Conservation (phyloP, 2,329 filamentous ascomycete genomes). For the Pseudogymnoascus sp. region DNA sequence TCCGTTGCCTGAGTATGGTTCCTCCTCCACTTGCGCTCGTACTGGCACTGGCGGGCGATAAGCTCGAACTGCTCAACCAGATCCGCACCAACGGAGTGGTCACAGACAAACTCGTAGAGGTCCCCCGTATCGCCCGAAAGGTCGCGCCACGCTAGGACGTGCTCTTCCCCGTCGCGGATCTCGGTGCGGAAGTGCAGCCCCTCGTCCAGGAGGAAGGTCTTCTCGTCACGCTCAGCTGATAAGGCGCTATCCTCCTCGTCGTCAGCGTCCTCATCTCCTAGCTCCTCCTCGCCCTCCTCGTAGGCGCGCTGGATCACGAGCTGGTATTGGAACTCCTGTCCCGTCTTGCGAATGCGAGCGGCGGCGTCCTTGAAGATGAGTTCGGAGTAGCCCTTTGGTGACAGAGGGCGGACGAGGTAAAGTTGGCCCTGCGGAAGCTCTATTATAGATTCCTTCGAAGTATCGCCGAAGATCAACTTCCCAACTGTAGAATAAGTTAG, state of each 20-base stretch:
- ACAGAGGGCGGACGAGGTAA: constrained; percentile 90
- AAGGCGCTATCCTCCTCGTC: constrained; percentile 76
- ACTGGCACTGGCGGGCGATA: constrained; percentile 87
- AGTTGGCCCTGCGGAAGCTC: constrained; percentile 94
- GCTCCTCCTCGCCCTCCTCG: constrained; percentile 93
- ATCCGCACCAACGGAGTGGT: constrained; percentile 59
- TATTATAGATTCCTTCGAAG: constrained; percentile 78
- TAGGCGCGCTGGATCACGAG: constrained; percentile 93
- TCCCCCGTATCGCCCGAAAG: constrained; percentile 89
- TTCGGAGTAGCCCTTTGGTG: constrained; percentile 95
- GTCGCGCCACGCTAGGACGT: constrained; percentile 90
- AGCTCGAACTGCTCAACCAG: constrained; percentile 76
- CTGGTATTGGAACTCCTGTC: constrained; percentile 94
- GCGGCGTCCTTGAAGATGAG: constrained; percentile 98
- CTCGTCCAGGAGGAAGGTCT: constrained; percentile 93
- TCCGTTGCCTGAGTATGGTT: constrained; percentile 74
- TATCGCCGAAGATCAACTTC: constrained; percentile 84
- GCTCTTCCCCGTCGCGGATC: constrained; percentile 70
- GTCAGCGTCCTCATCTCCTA: constrained; percentile 80
- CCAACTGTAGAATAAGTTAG: constrained; percentile 52
- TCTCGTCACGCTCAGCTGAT: constrained; percentile 83
- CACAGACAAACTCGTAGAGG: constrained; percentile 97
- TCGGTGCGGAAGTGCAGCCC: constrained; percentile 81
- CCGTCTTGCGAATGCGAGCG: constrained; percentile 84
- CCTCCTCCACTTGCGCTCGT: constrained; percentile 89